Evolutionary conservation across 1,284 basidiomycete genomes (phyloP).

Genomic region (Entoloma clypeatum): DNA sequence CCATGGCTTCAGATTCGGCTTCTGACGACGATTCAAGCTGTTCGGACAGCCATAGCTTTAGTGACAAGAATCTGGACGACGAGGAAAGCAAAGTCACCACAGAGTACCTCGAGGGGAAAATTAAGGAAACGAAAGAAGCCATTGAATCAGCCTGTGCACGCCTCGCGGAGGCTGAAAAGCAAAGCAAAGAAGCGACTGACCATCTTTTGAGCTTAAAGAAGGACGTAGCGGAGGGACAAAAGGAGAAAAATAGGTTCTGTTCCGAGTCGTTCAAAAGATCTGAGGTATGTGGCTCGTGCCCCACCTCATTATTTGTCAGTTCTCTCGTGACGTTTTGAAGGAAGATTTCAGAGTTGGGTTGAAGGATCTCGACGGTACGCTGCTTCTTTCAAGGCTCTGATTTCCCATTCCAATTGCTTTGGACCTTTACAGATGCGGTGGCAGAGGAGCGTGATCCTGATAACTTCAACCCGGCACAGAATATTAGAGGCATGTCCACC

Average conservation of each 20-base stretch:
- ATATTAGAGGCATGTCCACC: conserved; percentile 47
- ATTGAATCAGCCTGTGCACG: conserved; percentile 40
- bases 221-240: conserved; percentile 42
- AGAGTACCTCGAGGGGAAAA: conserved; percentile 43
- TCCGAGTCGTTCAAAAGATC: conserved; percentile 54
- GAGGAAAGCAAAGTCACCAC: conserved; percentile 36
- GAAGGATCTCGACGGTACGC: conserved; percentile 54
- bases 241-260: conserved; percentile 60
- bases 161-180: conserved; percentile 35
- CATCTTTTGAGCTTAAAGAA: conserved; percentile 45
- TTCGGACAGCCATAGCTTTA: conserved; percentile 18
- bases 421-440: conserved; percentile 40
- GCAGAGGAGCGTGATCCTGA: conserved; percentile 55
- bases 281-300: conserved; percentile 48
- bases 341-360: conserved; percentile 56
- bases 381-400: background rate
- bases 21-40: conserved; percentile 19
- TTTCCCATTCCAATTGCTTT: background rate
- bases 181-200: conserved; percentile 46
- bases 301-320: conserved; percentile 34
- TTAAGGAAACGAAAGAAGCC: conserved; percentile 36
- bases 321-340: conserved; percentile 52
- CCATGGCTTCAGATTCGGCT: conserved; percentile 23
- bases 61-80: conserved; percentile 25
- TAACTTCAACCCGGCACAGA: conserved; percentile 48